Conservation (phyloP, 163 green algal genomes). For the Volvox carteri region DNA sequence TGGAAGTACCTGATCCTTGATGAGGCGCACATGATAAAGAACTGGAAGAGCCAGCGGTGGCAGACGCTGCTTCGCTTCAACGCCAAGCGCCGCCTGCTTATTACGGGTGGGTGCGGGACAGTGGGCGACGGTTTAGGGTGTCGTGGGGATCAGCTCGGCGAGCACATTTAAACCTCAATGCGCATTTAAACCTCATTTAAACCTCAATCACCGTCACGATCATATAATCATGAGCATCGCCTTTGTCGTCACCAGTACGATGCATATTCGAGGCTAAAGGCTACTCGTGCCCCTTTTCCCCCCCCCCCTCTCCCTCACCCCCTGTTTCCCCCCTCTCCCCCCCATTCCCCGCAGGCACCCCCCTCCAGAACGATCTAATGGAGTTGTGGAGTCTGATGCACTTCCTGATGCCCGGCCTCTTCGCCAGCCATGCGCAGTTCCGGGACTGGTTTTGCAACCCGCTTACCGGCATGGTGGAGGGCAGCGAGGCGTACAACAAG, state of each 20-base stretch:
- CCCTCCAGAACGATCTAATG: slow-evolving; percentile 99
- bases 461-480: slow-evolving; percentile 93
- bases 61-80: slow-evolving; percentile 99
- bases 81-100: slow-evolving; percentile 93
- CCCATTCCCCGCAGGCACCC: slow-evolving; percentile 64
- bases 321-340: neutral
- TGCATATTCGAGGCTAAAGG: too few species aligned
- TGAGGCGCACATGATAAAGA: slow-evolving; percentile 99
- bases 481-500: slow-evolving; percentile 84
- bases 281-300: neutral
- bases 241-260: too few species aligned
- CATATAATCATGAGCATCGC: too few species aligned
- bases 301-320: neutral
- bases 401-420: slow-evolving; percentile 98
- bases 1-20: slow-evolving; percentile 99
- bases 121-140: neutral
- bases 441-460: slow-evolving; percentile 98
- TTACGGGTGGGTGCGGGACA: slow-evolving; percentile 82
- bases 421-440: slow-evolving; percentile 94
- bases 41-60: slow-evolving; percentile 98
- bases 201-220: too few species aligned
- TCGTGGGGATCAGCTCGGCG: too few species aligned
- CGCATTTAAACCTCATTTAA: too few species aligned
- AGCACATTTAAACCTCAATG: too few species aligned
- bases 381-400: slow-evolving; percentile 99